Percentiles rank a stretch among this genome's conserved stretches.
phyloP scores from a whole-genome alignment of 345 rosid genomes.

The Hibiscus syriacus region DNA sequence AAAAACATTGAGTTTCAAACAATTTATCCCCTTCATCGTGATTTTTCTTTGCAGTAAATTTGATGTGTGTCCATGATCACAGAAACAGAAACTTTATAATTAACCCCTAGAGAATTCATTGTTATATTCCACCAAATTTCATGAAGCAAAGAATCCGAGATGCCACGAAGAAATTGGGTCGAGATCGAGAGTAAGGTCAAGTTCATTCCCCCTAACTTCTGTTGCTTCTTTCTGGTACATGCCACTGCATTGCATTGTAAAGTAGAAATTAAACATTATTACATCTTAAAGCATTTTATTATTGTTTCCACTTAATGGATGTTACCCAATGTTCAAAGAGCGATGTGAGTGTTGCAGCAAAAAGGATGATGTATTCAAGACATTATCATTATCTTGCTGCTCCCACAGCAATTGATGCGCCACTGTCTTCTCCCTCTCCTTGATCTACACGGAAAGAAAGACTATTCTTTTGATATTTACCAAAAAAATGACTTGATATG shows the following conservation, averaged over 20 bases:
- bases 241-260: constrained; percentile 33
- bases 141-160: constrained; percentile 54
- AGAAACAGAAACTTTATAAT: background rate
- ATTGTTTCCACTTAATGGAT: too few species aligned
- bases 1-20: too few species aligned
- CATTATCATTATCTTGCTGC: constrained; percentile 38
- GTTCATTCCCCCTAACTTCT: constrained; percentile 54
- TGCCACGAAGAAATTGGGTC: constrained; percentile 47
- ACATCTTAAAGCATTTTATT: too few species aligned
- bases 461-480: background rate
- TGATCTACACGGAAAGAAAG: constrained; percentile 29
- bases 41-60: background rate
- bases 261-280: background rate
- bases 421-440: constrained; percentile 54
- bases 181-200: constrained; percentile 56
- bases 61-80: background rate
- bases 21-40: background rate
- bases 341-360: constrained; percentile 42
- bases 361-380: constrained; percentile 29
- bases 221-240: constrained; percentile 45
- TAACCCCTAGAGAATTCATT: background rate
- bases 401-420: constrained; percentile 53
- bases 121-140: constrained; percentile 11
- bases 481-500: background rate
- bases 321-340: constrained; percentile 54